Conservation (phyloP, 169 alveolate genomes). For the Sarcocystis neurona region DNA sequence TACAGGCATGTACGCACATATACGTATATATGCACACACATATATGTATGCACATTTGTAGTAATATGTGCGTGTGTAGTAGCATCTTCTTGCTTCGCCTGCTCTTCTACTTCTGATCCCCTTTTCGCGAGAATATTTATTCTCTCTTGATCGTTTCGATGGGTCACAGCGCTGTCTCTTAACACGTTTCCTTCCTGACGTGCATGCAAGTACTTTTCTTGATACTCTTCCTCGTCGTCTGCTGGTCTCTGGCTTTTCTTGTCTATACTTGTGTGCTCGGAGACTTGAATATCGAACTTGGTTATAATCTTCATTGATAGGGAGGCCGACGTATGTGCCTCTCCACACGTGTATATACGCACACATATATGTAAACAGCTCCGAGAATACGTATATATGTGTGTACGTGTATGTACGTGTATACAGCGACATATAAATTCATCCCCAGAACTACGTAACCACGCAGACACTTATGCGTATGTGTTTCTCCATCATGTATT, state of each 20-base stretch:
- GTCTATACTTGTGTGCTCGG: too few species aligned
- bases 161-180: too few species aligned
- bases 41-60: background rate
- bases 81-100: too few species aligned
- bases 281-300: too few species aligned
- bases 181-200: too few species aligned
- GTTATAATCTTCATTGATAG: too few species aligned
- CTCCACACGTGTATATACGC: background rate
- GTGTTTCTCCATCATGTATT: conserved; percentile 59
- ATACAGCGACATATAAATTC: too few species aligned
- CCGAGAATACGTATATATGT: background rate
- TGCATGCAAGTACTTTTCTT: too few species aligned
- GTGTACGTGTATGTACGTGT: background rate
- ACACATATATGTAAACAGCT: background rate
- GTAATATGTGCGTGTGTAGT: conserved; percentile 16
- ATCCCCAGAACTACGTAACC: background rate
- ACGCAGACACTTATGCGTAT: background rate
- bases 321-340: too few species aligned
- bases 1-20: background rate
- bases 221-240: background rate
- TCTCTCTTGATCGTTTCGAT: too few species aligned
- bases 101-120: too few species aligned
- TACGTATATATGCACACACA: background rate
- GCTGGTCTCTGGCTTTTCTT: background rate
- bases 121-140: too few species aligned